Percentiles rank a stretch among this genome's conserved stretches.
Evolutionary conservation across 768 basidiomycete species (phyloP).

Genomic region (Panaeolus papilionaceus): DNA sequence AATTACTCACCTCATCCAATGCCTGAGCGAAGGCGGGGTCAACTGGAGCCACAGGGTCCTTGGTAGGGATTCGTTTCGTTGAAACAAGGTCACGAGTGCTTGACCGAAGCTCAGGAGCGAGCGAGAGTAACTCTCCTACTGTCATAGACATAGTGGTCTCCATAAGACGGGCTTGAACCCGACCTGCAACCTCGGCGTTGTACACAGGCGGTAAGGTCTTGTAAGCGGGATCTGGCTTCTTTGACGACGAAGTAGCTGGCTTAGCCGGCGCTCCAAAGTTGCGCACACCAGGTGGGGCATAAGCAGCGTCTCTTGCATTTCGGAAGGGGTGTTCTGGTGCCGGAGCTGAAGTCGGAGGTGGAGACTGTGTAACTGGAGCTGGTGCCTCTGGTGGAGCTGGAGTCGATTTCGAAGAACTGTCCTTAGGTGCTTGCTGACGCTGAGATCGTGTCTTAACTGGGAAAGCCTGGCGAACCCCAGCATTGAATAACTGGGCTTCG

Average conservation of each 20-base stretch:
- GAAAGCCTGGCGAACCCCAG: neutral
- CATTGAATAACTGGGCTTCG: neutral
- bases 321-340: neutral
- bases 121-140: neutral
- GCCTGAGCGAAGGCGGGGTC: neutral
- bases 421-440: neutral
- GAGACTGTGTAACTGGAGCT: neutral
- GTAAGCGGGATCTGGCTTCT: neutral
- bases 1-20: no score
- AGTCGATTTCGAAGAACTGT: neutral
- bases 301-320: neutral
- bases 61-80: constrained; percentile 2
- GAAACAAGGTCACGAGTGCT: neutral
- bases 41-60: neutral
- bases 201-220: neutral
- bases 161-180: neutral
- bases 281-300: neutral
- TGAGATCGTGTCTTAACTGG: neutral
- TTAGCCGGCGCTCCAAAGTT: neutral
- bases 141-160: neutral
- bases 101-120: neutral
- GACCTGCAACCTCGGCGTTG: neutral
- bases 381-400: neutral
- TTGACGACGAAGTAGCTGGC: neutral
- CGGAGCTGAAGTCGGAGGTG: neutral